Conservation (phyloP, 108 stramenopile species). For the Epithemia pelagica region DNA sequence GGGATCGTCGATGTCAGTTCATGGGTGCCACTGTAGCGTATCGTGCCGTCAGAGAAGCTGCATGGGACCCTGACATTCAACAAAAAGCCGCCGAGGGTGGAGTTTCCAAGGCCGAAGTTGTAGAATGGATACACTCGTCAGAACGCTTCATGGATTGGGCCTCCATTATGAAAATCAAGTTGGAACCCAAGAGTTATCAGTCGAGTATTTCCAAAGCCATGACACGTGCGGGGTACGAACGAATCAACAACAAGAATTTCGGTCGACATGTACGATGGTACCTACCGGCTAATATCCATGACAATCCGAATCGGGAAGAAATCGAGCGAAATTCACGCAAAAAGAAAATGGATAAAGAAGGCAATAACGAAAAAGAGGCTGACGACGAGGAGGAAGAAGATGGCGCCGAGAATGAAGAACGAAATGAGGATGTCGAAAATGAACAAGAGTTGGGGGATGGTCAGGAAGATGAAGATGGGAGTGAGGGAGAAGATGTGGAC, state of each 20-base stretch:
- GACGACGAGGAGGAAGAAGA: background rate
- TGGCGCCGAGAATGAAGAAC: constrained; percentile 1
- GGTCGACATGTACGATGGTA: constrained; percentile 52
- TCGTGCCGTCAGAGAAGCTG: constrained; percentile 35
- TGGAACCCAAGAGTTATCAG: constrained; percentile 45
- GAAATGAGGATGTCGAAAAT: constrained; percentile 8
- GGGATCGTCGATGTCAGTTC: constrained; percentile 47
- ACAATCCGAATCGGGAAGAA: background rate
- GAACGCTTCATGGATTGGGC: constrained; percentile 32
- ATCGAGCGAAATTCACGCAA: constrained; percentile 4
- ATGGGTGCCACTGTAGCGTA: constrained; percentile 32
- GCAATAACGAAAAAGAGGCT: constrained; percentile 5
- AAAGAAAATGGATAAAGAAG: background rate
- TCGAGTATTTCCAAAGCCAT: constrained; percentile 43
- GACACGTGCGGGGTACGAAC: constrained; percentile 33
- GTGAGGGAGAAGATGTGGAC: constrained; percentile 13
- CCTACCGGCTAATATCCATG: constrained; percentile 16
- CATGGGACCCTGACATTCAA: constrained; percentile 14
- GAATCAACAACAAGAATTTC: constrained; percentile 9
- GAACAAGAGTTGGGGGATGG: constrained; percentile 10
- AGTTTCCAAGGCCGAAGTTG: constrained; percentile 35
- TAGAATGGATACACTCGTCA: constrained; percentile 47
- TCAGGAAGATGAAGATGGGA: constrained; percentile 6
- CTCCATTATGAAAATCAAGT: constrained; percentile 36
- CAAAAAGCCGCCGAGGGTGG: constrained; percentile 22